phyloP scores from a whole-genome alignment of 768 basidiomycete species.

The Multifurca ochricompacta region DNA sequence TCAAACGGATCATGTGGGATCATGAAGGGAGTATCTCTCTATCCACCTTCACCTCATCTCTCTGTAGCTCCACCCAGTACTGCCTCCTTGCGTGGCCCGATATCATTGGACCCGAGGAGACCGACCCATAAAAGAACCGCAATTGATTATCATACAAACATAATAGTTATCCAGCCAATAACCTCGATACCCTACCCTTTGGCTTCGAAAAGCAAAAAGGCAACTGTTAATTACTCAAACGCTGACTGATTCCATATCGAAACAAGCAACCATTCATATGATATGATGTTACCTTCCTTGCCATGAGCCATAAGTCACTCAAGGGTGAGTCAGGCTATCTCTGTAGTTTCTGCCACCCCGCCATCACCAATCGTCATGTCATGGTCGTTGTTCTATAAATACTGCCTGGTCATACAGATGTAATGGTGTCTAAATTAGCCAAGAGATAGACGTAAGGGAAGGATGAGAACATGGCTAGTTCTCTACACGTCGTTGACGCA shows the following conservation, averaged over 20 bases:
- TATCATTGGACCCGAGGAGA: constrained; percentile 1
- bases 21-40: too few species aligned
- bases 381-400: constrained; percentile 2
- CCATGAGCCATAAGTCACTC: too few species aligned
- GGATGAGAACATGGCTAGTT: not conserved
- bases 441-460: not conserved
- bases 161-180: too few species aligned
- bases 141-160: too few species aligned
- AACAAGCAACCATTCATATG: too few species aligned
- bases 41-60: not conserved
- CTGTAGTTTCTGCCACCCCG: too few species aligned
- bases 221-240: too few species aligned
- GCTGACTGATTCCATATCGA: too few species aligned
- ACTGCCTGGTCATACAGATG: constrained; percentile 16
- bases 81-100: not conserved
- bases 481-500: constrained; percentile 2
- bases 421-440: constrained; percentile 13
- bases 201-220: too few species aligned
- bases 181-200: not conserved
- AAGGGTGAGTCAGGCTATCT: too few species aligned
- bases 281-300: too few species aligned
- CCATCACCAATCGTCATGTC: not conserved
- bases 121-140: not conserved
- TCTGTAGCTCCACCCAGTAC: not conserved
- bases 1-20: too few species aligned